Base-by-base conservation (phyloP, 192 early-diverging fungal species). In the Coemansia sp. region DNA sequence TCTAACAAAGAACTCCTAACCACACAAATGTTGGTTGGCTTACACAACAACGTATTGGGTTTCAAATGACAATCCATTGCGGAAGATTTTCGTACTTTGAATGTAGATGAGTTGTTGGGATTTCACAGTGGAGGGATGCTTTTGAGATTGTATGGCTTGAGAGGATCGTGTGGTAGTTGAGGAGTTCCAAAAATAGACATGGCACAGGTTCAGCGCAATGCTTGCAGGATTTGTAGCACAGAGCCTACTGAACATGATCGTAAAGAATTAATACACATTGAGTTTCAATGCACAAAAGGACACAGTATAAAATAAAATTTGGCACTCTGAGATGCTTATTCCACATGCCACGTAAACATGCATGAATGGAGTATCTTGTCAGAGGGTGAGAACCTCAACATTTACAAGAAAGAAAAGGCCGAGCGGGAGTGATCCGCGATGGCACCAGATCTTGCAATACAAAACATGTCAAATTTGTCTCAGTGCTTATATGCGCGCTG, bases 401-500 rank as follows among this genome's bases (percentile, higher is more conserved):
- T n/a, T n/a, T n/a, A n/a, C n/a, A n/a, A n/a, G n/a, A n/a, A n/a
- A n/a, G n/a, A n/a, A n/a, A 38, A 9, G 34, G 34, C 10, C 34
- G 34, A 7, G 34, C 34, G 34, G 34, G 34, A 38, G 8, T 38
- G 1, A 38, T 44, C 38, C 38, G 12, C 38, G 16, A 16, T 44
- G 38, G 7, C 32, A 34, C 32, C 32, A 34, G 32, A 10, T 16
- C 38, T 44, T 44, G 38, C 38, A 44, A 16, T 44, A 44, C 9
- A 44, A 16, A 14, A 44, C n/a, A 44, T 44, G 38, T 1, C 38
- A 44, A 16, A 44, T 44, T 4, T 44, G 38, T 16, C 14, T 44
- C 5, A 14, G 12, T 44, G 38, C 38, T 44, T 16, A 44, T 5
- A 55, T 55, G 54, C 54, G 54, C 54, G 25, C 54, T 55, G 54